Evolutionary conservation across 1,139 yeast species (phyloP).

Genomic region (Taphrina sp.): DNA sequence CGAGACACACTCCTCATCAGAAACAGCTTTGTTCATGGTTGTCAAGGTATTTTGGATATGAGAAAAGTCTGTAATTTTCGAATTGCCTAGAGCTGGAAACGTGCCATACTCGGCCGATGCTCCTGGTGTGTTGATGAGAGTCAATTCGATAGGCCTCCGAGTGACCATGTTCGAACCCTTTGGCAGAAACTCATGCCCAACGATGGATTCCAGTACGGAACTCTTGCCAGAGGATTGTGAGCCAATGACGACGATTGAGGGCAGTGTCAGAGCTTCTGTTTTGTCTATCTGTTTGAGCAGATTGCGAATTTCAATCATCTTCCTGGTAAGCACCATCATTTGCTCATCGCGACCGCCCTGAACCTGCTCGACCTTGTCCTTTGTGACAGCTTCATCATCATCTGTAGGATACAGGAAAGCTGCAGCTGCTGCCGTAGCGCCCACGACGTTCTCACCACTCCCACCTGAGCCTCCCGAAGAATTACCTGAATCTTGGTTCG

Average conservation of each 20-base stretch:
- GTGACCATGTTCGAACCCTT: slow-evolving; percentile 96
- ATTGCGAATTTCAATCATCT: slow-evolving; percentile 88
- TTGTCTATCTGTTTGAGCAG: slow-evolving; percentile 75
- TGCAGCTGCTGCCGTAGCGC: slow-evolving; percentile 46
- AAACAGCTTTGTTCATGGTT: slow-evolving; percentile 90
- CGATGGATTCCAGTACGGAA: slow-evolving; percentile 87
- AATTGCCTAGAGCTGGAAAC: slow-evolving; percentile 83
- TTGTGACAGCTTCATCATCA: slow-evolving; percentile 39
- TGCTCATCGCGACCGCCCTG: slow-evolving; percentile 45
- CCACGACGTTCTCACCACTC: slow-evolving; percentile 43
- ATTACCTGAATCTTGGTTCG: neutral
- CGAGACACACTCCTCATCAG: slow-evolving; percentile 77
- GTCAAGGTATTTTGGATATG: slow-evolving; percentile 81
- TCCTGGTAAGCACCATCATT: slow-evolving; percentile 34
- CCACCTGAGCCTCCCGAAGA: slow-evolving; percentile 8
- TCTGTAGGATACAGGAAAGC: slow-evolving; percentile 42
- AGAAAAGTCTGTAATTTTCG: slow-evolving; percentile 76
- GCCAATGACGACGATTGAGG: slow-evolving; percentile 94
- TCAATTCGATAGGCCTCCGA: slow-evolving; percentile 88
- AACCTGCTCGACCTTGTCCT: slow-evolving; percentile 39
- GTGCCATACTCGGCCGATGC: slow-evolving; percentile 86
- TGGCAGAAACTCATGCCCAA: slow-evolving; percentile 91
- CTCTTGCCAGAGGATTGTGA: slow-evolving; percentile 97
- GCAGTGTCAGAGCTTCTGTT: slow-evolving; percentile 62
- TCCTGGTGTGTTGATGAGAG: slow-evolving; percentile 80